Base-by-base conservation (phyloP, 2,329 filamentous ascomycete genomes). In the Hymenoscyphus infarciens region DNA sequence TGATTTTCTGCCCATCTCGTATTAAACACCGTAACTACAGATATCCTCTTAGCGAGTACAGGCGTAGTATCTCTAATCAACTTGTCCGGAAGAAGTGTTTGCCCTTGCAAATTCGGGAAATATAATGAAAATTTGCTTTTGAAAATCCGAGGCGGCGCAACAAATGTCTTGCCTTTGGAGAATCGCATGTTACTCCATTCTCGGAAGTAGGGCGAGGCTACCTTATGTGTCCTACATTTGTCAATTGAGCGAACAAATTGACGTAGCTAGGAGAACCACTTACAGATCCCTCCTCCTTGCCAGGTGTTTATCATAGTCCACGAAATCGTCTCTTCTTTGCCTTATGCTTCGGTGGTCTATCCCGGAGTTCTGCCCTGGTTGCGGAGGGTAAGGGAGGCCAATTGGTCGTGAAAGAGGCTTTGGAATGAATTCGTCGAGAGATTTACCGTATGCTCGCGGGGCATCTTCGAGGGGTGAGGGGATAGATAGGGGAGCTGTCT, bases 91-190 rank as follows among this genome's bases (percentile, higher is more conserved):
- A 84, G 78, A 33, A 97, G 81, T 1, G 92, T 97, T 69, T 84
- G 81, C 55, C 95, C 95, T 74, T 84, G 85, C 63, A 99, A 81
- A 77, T 99, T 99, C 55, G 95, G 95, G 78, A 99, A 97, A 81
- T 90, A 98, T 67, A 97, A 84, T 5, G 94, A 89, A 59, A 87
- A 83, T 45, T 96, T 91, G 67, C 83, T 83, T 72, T 87, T 89
- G 82, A 98, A 98, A 57, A 94, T 83, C n/a, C 89, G 83, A 3
- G 90, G 86, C 42, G 94, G 94, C 22, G 92, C 87, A 59, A 94
- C 80, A 78, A 97, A 99, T 27, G 92, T 92, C 77, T 99, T 99
- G 72, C 95, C 95, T 71, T 92, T 86, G 77, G 95, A 88, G 68
- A 88, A 83, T 59, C 82, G 82, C 76, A 97, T 84, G 77, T 96